phyloP scores from a whole-genome alignment of 1,139 yeast species.

The Candida buenavistaensis region DNA sequence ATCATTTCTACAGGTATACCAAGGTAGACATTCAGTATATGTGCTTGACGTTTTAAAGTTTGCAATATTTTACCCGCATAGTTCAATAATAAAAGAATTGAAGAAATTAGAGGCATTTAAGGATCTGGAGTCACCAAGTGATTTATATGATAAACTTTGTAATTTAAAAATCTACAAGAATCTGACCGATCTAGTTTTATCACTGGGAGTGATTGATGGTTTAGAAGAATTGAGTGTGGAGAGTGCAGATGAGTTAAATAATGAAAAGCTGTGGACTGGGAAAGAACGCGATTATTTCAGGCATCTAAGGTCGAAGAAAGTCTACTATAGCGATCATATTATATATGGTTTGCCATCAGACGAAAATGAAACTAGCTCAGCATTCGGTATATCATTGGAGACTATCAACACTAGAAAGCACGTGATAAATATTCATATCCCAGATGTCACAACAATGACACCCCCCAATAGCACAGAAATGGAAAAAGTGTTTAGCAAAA shows the following conservation, averaged over 20 bases:
- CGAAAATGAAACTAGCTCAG: constrained; percentile 1
- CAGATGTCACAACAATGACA: constrained; percentile 38
- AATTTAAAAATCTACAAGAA: constrained; percentile 26
- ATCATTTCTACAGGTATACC: constrained; percentile 33
- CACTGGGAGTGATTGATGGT: constrained; percentile 31
- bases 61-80: constrained; percentile 37
- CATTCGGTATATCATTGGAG: constrained; percentile 33
- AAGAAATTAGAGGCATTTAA: constrained; percentile 18
- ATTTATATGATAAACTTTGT: constrained; percentile 21
- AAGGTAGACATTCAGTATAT: constrained; percentile 26
- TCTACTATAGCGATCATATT: constrained; percentile 28
- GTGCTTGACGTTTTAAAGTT: constrained; percentile 33
- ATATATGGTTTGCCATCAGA: constrained; percentile 29
- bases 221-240: constrained; percentile 2
- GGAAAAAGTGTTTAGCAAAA: background rate
- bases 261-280: background rate
- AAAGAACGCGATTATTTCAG: constrained; percentile 24
- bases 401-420: constrained; percentile 31
- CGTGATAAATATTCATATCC: constrained; percentile 42
- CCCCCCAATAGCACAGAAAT: constrained; percentile 25
- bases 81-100: constrained; percentile 18
- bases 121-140: constrained; percentile 13
- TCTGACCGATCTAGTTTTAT: constrained; percentile 29
- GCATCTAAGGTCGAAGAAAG: constrained; percentile 25
- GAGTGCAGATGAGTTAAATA: constrained; percentile 12